These are phyloP conservation scores for Erythrophleum ivorense DNA, from an alignment of 331 rosid genomes.

Conservation along the genomic window DNA sequence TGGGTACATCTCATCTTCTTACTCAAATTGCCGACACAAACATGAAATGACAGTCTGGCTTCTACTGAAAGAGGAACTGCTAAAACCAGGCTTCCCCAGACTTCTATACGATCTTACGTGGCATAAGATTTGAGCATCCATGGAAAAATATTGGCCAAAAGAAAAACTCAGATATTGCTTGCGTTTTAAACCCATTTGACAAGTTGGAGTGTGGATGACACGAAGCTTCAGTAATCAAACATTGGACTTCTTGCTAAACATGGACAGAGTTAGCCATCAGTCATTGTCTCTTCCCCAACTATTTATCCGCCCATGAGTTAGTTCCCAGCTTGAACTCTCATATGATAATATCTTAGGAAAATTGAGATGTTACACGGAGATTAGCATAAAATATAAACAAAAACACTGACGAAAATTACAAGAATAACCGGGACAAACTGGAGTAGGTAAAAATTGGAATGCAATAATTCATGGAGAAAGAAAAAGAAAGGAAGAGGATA, in stretches of 20 bases:
- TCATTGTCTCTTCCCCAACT: constrained; percentile 6
- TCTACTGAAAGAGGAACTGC: neutral
- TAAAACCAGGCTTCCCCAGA: neutral
- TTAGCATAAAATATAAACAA: constrained; percentile 16
- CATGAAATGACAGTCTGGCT: neutral
- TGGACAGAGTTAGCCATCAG: neutral
- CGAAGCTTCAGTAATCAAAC: neutral
- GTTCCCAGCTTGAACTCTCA: constrained; percentile 1
- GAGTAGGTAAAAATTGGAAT: neutral
- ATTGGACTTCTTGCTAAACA: constrained; percentile 33
- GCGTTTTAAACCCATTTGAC: neutral
- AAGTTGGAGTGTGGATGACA: neutral
- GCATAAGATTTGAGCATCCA: constrained; percentile 15
- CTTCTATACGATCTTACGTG: neutral
- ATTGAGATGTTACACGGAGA: neutral
- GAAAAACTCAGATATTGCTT: constrained; percentile 10
- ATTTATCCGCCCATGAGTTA: constrained; percentile 10
- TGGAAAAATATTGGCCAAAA: neutral
- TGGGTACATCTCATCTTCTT: neutral
- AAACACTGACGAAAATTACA: neutral
- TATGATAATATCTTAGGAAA: constrained; percentile 7
- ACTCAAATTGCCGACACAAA: neutral
- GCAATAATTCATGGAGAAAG: constrained; percentile 8
- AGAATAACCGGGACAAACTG: neutral
- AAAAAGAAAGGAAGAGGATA: neutral